Percentiles rank a stretch among this genome's conserved stretches.
Conservation (phyloP, 257 asterid species). For the Phtheirospermum japonicum region DNA sequence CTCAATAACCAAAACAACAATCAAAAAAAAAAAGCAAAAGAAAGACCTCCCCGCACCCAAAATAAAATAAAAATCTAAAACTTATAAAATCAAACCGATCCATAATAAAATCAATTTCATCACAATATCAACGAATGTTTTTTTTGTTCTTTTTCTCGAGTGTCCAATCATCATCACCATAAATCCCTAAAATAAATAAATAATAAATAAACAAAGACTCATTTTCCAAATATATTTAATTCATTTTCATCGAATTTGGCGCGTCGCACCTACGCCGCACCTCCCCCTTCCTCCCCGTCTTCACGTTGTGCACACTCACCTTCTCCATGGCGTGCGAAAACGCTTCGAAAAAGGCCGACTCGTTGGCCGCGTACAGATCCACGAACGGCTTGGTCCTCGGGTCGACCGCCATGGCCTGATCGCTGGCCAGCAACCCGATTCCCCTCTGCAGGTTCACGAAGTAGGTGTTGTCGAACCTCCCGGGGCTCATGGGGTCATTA, state of each 20-base stretch:
- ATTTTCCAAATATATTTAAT: neutral
- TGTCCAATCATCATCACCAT: neutral
- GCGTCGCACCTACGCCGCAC: constrained; percentile 80
- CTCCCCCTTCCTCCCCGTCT: constrained; percentile 69
- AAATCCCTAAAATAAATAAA: neutral
- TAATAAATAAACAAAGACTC: neutral
- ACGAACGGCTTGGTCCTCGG: constrained; percentile 67
- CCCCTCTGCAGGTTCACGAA: constrained; percentile 53
- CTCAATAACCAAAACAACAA: neutral
- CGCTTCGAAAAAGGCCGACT: constrained; percentile 51
- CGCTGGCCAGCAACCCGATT: constrained; percentile 58
- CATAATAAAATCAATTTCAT: too few species aligned
- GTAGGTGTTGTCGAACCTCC: constrained; percentile 76
- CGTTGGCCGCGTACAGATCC: constrained; percentile 64
- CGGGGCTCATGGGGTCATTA: constrained; percentile 77
- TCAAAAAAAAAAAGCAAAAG: too few species aligned
- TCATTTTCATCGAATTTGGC: constrained; percentile 29
- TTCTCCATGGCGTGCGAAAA: constrained; percentile 68
- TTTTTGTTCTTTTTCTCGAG: too few species aligned
- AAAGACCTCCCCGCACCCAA: too few species aligned
- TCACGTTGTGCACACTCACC: constrained; percentile 39
- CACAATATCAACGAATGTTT: too few species aligned
- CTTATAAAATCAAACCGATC: too few species aligned
- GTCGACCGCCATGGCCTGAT: constrained; percentile 52
- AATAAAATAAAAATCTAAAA: too few species aligned